Base-by-base conservation (phyloP, 257 asterid species). In the Anisodus acutangulus region DNA sequence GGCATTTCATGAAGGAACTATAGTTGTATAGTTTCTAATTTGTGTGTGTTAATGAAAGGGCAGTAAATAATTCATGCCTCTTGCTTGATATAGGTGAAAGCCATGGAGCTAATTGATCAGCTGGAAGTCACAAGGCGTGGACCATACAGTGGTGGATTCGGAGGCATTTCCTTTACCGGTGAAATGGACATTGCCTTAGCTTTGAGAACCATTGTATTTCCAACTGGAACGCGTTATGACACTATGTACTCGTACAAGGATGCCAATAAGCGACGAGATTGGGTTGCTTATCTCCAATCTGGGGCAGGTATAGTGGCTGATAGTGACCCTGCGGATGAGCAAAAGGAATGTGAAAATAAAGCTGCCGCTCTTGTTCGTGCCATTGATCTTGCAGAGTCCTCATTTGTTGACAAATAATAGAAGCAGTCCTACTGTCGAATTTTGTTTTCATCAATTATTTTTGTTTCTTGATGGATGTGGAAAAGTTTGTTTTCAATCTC, bases 241-340 rank as follows among this genome's bases (percentile, higher is more conserved):
- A 92, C 97, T 0, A 93, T 94, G 97, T 95, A 88, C 88, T 93
- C 98, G 0, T 94, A 94, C 90, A 92, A 89, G 88, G 89, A 91
- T 82, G 88, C 83, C 5, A 79, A 59, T 81, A 90, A 69, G 58
- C 90, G 98, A 6, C 88, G 92, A 66, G 98, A 95, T 79, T 97
- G 99, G 99, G 85, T 97, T 0, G 99, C 98, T 79, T 93, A 97
- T 89, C 93, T 97, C 79, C 99, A 97, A 81, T 91, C 98, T 6
- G 99, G 99, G 76, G 99, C 99, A 12, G 98, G 98, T 45, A 90
- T 97, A 49, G 99, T 95, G 7, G 99, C 99, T 0, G 99, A 97
- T 80, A 97, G 98, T 84, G 98, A 87, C 87, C 98, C 99, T 1
- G 92, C 90, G 0, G 98, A 97, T 10, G 99, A 97, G 91, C 97